phyloP scores from a whole-genome alignment of 2,329 filamentous ascomycete species.

The Nannizzia gypsea region DNA sequence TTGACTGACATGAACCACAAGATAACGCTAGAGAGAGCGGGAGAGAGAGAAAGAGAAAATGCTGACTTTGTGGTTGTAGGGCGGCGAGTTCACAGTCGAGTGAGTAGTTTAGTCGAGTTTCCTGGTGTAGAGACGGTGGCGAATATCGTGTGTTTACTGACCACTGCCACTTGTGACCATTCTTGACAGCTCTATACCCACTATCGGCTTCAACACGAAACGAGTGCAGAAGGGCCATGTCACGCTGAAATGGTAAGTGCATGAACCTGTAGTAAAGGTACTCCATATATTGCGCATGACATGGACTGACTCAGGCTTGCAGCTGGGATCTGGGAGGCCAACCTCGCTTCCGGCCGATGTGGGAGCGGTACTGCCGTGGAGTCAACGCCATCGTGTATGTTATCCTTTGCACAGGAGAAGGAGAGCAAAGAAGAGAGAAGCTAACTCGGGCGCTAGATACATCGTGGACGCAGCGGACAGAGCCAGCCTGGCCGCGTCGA shows the following conservation, averaged over 20 bases:
- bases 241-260: slow-evolving; percentile 77
- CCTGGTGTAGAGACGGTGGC: neutral
- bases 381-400: slow-evolving; percentile 86
- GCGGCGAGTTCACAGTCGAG: slow-evolving; percentile 97
- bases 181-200: slow-evolving; percentile 75
- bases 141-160: neutral
- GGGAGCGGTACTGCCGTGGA: slow-evolving; percentile 95
- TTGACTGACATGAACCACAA: neutral
- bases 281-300: slow-evolving; percentile 17
- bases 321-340: slow-evolving; percentile 96
- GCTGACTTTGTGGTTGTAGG: slow-evolving; percentile 42
- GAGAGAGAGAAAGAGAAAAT: too few relatives aligned
- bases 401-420: neutral
- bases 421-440: neutral
- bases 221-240: slow-evolving; percentile 95
- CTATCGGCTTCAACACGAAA: slow-evolving; percentile 99
- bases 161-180: slow-evolving; percentile 1
- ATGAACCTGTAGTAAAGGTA: too few relatives aligned
- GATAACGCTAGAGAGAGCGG: too few relatives aligned
- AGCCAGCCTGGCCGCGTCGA: slow-evolving; percentile 67
- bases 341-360: slow-evolving; percentile 95
- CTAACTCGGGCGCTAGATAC: slow-evolving; percentile 44
- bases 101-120: slow-evolving; percentile 45
- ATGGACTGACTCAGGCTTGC: slow-evolving; percentile 10
- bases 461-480: slow-evolving; percentile 93